Base-by-base conservation (phyloP, 352 stramenopile species). In the Phytophthora rubi region DNA sequence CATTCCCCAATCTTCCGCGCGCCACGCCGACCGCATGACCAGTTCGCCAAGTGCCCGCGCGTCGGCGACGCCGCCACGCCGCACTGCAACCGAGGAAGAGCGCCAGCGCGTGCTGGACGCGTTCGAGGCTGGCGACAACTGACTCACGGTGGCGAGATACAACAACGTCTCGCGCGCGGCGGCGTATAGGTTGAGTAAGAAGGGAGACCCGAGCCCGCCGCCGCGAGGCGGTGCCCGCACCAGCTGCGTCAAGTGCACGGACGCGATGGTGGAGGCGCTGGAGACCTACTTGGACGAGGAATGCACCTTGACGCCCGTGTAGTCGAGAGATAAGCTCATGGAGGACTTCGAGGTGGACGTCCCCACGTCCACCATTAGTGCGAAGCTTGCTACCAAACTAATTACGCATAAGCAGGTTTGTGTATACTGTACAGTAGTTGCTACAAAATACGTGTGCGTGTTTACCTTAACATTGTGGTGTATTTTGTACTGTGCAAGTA, bases 241-340 rank as follows among this genome's bases (percentile, higher is more conserved):
- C 32, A 59, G 10, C 53, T 47, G 30, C 53, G 53, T 59, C 30
- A 49, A 59, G 18, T 59, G 53, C 53, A 59, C 53, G 30, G 53
- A 59, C n/a, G 53, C 26, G 18, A 49, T 58, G 52, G 52, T 58
- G 52, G n/a, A 30, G 52, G 28, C 52, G 52, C 28, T 58, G 52
- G 52, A 58, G 52, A 16, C 13, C 7, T 58, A 58, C 52, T 32
- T 58, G 1, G 52, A 58, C 21, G 52, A 58, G 16, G 52, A 58
- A 28, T 58, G 52, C 52, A 58, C 30, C 9, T 58, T 58, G 52
- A 58, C 52, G 49, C 49, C 42, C 16, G 26, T 55, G 10, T 23
- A 55, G 49, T 15, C 23, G 18, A 23, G 33, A 39, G 33, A 39
- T 7, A 39, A 39, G 33, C 33, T 39, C 33, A 39, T 13, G 33